phyloP scores from a whole-genome alignment of 345 rosid genomes.

The Corchorus capsularis region DNA sequence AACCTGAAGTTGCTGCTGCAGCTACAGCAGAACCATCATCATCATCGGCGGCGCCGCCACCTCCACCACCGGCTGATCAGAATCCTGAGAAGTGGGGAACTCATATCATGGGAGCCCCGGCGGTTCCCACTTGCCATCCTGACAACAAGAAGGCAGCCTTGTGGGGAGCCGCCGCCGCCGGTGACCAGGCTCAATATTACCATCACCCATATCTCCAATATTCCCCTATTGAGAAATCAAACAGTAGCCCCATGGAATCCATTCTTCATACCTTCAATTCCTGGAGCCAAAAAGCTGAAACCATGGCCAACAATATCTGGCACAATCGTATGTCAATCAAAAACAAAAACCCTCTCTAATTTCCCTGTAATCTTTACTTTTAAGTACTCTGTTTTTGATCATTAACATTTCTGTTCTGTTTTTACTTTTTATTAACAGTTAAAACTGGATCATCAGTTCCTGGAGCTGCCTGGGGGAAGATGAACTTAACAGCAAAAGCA shows the following conservation, averaged over 20 bases:
- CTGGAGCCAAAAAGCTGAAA: slow-evolving; percentile 56
- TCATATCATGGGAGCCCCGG: slow-evolving; percentile 57
- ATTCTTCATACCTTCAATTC: slow-evolving; percentile 49
- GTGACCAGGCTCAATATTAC: slow-evolving; percentile 30
- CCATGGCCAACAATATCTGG: slow-evolving; percentile 57
- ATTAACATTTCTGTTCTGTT: neutral
- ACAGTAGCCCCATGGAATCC: slow-evolving; percentile 46
- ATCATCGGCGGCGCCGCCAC: slow-evolving; percentile 12
- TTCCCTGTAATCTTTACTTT: neutral
- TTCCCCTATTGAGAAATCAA: slow-evolving; percentile 43
- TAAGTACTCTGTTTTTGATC: neutral
- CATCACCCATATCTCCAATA: slow-evolving; percentile 53
- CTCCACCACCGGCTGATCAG: slow-evolving; percentile 15
- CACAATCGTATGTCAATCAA: slow-evolving; percentile 46
- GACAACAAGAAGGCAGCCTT: slow-evolving; percentile 63
- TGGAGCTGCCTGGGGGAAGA: slow-evolving; percentile 64
- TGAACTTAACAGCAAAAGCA: slow-evolving; percentile 58
- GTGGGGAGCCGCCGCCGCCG: slow-evolving; percentile 48
- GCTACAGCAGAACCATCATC: neutral
- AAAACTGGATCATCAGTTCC: slow-evolving; percentile 49
- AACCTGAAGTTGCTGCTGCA: slow-evolving; percentile 3
- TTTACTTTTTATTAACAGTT: slow-evolving; percentile 32
- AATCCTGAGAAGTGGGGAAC: slow-evolving; percentile 53
- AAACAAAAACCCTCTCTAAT: neutral
- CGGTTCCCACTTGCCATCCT: slow-evolving; percentile 55